Percentiles rank a stretch among this genome's conserved stretches.
These are phyloP conservation scores for Inga oerstediana DNA, from an alignment of 306 rosid genomes.

Conservation along the genomic window DNA sequence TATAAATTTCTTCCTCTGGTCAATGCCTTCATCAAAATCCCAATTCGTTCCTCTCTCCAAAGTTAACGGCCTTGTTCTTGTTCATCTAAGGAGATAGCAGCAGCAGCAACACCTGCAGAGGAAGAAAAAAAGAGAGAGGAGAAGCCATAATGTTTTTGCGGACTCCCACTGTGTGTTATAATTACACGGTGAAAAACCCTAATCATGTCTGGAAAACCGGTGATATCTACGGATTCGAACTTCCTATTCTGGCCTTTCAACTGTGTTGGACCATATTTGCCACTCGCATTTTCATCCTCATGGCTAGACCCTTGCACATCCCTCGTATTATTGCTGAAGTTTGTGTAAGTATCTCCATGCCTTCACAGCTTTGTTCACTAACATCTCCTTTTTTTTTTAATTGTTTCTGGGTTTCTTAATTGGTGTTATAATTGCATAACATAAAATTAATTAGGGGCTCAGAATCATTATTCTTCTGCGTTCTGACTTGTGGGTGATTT, in stretches of 20 bases:
- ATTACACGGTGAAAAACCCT: not conserved
- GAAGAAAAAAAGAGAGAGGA: not conserved
- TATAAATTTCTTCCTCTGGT: not conserved
- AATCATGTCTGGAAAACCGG: slow-evolving; percentile 38
- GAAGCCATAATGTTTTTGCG: not conserved
- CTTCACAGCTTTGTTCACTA: not conserved
- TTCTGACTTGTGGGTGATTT: not conserved
- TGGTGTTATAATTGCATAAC: not conserved
- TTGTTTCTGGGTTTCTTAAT: not conserved
- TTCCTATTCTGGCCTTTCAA: slow-evolving; percentile 31
- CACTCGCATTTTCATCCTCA: slow-evolving; percentile 12
- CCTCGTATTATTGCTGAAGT: slow-evolving; percentile 42
- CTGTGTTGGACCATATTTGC: not conserved
- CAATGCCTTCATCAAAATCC: not conserved
- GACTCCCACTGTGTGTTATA: slow-evolving; percentile 17
- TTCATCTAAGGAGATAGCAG: not conserved
- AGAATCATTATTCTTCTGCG: not conserved
- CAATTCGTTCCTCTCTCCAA: not conserved
- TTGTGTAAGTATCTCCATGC: slow-evolving; percentile 23
- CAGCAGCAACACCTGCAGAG: not conserved
- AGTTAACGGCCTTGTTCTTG: not conserved
- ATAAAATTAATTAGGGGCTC: not conserved
- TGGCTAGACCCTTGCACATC: slow-evolving; percentile 37
- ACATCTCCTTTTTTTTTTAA: not conserved
- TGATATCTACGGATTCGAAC: not conserved